Percentiles rank a stretch among this genome's conserved stretches.
phyloP scores from a whole-genome alignment of 1,139 yeast species.

The Pichiaceae sp. region DNA sequence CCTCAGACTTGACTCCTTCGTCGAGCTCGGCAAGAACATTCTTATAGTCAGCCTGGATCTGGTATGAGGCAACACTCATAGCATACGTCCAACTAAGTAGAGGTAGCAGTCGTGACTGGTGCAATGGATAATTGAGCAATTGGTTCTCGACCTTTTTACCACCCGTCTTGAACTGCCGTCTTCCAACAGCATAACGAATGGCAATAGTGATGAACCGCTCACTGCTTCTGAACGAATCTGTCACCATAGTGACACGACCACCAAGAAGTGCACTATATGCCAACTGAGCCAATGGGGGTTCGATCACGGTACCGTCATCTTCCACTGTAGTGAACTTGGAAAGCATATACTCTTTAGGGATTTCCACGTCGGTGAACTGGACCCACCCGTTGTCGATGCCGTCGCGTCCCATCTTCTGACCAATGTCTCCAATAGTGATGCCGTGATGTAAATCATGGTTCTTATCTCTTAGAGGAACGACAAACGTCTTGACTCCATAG shows the following conservation, averaged over 20 bases:
- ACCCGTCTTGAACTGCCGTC: slow-evolving; percentile 71
- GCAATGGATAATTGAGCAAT: slow-evolving; percentile 75
- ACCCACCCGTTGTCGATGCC: slow-evolving; percentile 94
- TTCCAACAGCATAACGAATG: slow-evolving; percentile 77
- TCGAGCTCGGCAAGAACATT: slow-evolving; percentile 48
- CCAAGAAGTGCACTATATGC: slow-evolving; percentile 81
- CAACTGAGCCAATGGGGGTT: slow-evolving; percentile 79
- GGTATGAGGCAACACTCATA: slow-evolving; percentile 64
- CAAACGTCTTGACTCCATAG: slow-evolving; percentile 85
- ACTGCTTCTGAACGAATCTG: slow-evolving; percentile 73
- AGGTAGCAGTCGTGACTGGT: slow-evolving; percentile 80
- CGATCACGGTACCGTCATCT: slow-evolving; percentile 57
- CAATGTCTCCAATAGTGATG: slow-evolving; percentile 81
- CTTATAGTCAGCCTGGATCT: slow-evolving; percentile 48
- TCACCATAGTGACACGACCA: slow-evolving; percentile 86
- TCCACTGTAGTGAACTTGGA: slow-evolving; percentile 73
- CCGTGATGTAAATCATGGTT: slow-evolving; percentile 70
- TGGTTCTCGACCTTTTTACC: slow-evolving; percentile 42
- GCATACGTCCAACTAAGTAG: slow-evolving; percentile 74
- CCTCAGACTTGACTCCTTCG: slow-evolving; percentile 37
- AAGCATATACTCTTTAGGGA: slow-evolving; percentile 79
- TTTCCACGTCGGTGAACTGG: slow-evolving; percentile 72
- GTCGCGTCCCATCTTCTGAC: slow-evolving; percentile 88
- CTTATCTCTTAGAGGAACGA: slow-evolving; percentile 78
- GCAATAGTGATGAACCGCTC: slow-evolving; percentile 80